Base-by-base conservation (phyloP, 192 early-diverging fungal genomes). In the Coemansia sp. region DNA sequence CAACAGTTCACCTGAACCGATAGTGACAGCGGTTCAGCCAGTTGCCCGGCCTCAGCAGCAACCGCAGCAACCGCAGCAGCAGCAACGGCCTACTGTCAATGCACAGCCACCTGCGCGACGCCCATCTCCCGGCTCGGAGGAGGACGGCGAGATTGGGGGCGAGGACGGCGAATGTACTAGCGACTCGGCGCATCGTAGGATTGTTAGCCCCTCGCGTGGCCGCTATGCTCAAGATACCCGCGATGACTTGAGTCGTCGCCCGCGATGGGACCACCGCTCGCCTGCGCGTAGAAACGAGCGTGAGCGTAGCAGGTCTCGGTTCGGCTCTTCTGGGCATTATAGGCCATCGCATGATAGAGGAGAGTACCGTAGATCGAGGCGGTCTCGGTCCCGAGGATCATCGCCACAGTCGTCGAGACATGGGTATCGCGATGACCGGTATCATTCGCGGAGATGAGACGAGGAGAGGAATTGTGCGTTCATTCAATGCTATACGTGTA, bases 61-160 rank as follows among this genome's bases (percentile, higher is more conserved):
- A 10, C 39, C 8, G 1, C 39, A 41, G 39, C 9, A 41, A 12
- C 38, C 39, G 17, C 45, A 57, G 42, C 64, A 73, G 65, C 17
- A 55, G 3, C 36, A 10, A 6, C 32, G 3, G n/a, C n/a, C 23
- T 39, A 10, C 8, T 63, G 8, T 25, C 19, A 7, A 31, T n/a
- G 2, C 37, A 3, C 48, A 27, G 38, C 29, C 62, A 25, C 68
- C 60, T 36, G 25, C 21, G 8, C 67, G 60, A 10, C 60, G 31
- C 12, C 25, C 51, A 5, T 58, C 73, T 3, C 15, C 57, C 12
- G 58, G 12, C 10, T 70, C 73, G 2, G 72, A 66, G 17, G 78
- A 81, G 36, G 78, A 81, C 11, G 78, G 78, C 45, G 78, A 81
- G 67, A 81, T 81, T 27, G 78, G 67, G 21, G 50, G n/a, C 12